Evolutionary conservation across 805 yeast genomes (phyloP), one percentile per base, ranked within the genome.

Genomic region (Ogataea dorogensis): DNA sequence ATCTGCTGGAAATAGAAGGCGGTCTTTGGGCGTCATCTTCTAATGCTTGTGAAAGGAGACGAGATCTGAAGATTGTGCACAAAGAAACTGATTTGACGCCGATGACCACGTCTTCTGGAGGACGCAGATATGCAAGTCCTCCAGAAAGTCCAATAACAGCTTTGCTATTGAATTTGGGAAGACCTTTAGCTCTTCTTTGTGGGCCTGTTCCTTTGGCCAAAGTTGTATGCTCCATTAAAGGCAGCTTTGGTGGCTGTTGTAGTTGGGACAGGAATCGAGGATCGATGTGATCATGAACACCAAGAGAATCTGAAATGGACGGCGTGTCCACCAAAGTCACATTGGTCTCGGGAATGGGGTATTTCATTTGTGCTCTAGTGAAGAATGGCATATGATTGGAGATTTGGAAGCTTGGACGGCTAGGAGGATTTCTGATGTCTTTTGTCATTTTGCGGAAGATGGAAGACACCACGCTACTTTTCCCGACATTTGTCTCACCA

Each of bases 401-500:
- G 1, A 36, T 49, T 42, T 21, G 45, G 46, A 9, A 46, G 21
- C 14, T 43, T 40, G 4, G 53, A 33, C n/a, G n/a, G n/a, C n/a
- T n/a, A n/a, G n/a, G n/a, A n/a, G n/a, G n/a, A n/a, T n/a, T n/a
- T n/a, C n/a, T n/a, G n/a, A n/a, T n/a, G n/a, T n/a, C n/a, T n/a
- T n/a, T n/a, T n/a, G n/a, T n/a, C n/a, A n/a, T n/a, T n/a, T n/a
- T n/a, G n/a, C n/a, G n/a, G n/a, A n/a, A n/a, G n/a, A n/a, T n/a
- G n/a, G n/a, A n/a, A n/a, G 70, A 73, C 1, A 81, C 65, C 23
- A 84, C 46, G 2, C 81, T 68, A 2, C 86, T 77, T 53, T 84
- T 84, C 1, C 94, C 94, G 10, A 75, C 68, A 50, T 84, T 84
- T 8, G 81, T 77, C 40, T 69, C 70, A 1, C 94, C 94, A 14